Base-by-base conservation (phyloP, 176 grass and related monocot species). In the Oryza nivara region DNA sequence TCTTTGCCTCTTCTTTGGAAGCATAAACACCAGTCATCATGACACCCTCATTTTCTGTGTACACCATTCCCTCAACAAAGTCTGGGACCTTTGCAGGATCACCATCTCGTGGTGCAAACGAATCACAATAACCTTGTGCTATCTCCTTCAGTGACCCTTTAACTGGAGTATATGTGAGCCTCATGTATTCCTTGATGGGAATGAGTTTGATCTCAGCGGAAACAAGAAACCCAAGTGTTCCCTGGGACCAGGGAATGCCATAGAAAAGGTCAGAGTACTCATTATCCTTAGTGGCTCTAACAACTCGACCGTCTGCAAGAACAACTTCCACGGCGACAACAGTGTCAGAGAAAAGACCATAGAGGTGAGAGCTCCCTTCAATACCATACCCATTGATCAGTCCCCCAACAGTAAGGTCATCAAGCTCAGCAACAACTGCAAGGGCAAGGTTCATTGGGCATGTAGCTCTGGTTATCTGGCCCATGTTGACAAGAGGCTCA, bases 401-500 rank as follows among this genome's bases (percentile, higher is more conserved):
- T 14, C 95, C 95, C 17, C 95, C 95, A 22, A 93, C 95, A 15
- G 95, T 98, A 51, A 98, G 95, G 88, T 98, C 95, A 11, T 98
- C 92, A 44, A 98, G 92, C 82, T 98, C 95, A 8, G 95, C 87
- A 25, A 95, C 85, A 7, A 98, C 95, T 1, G 95, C 89, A 32
- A 93, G 89, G 46, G 89, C 73, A 25, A 98, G 92, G 70, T 93
- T 95, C 92, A 98, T 93, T 2, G 91, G 95, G 56, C 90, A 94
- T 15, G 95, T 98, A 70, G 82, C 83, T 73, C 92, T 80, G 45
- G 79, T 83, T 23, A 98, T 92, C 87, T 98, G 95, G 34, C 95
- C 95, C 95, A 98, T 98, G 84, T 91, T 98, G 6, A 98, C 95
- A 32, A 95, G 92, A 3, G 95, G 95, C 85, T 98, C 95, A 9